Evolutionary conservation across 2,329 filamentous ascomycete species (phyloP).

Genomic region (Dothistroma septosporum): DNA sequence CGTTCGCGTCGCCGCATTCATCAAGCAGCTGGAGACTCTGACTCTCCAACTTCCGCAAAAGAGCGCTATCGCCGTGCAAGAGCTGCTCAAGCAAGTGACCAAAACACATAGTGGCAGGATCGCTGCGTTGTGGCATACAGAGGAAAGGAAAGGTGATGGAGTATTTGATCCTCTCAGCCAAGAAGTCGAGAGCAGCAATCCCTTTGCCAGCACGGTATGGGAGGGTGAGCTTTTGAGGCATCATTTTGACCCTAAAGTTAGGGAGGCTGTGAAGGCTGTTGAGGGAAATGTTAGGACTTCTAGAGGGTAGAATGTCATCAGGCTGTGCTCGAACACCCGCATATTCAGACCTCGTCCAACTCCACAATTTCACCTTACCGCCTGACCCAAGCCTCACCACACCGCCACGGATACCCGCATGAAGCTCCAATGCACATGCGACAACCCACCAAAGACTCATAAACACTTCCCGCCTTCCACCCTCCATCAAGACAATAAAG

Average conservation of each 20-base stretch:
- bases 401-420: not conserved
- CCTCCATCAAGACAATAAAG: not conserved
- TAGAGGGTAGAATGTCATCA: slow-evolving; percentile 9
- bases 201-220: slow-evolving; percentile 87
- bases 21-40: slow-evolving; percentile 80
- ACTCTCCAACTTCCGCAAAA: slow-evolving; percentile 88
- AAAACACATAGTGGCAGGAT: slow-evolving; percentile 81
- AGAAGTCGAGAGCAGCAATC: slow-evolving; percentile 81
- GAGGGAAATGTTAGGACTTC: slow-evolving; percentile 23
- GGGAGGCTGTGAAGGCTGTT: slow-evolving; percentile 54
- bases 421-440: not conserved
- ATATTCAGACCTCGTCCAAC: not conserved
- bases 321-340: not conserved
- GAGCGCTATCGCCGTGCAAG: slow-evolving; percentile 73
- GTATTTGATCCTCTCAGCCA: slow-evolving; percentile 69
- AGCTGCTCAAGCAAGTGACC: slow-evolving; percentile 71
- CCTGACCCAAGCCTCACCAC: not conserved
- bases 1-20: slow-evolving; percentile 81
- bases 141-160: slow-evolving; percentile 88
- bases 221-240: slow-evolving; percentile 80
- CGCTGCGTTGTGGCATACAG: slow-evolving; percentile 84
- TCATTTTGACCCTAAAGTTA: slow-evolving; percentile 83
- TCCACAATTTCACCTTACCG: not conserved
- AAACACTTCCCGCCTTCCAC: not conserved
- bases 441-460: not conserved